Evolutionary conservation across 1,284 basidiomycete genomes (phyloP).

Genomic region (Jaminaea rosea): DNA sequence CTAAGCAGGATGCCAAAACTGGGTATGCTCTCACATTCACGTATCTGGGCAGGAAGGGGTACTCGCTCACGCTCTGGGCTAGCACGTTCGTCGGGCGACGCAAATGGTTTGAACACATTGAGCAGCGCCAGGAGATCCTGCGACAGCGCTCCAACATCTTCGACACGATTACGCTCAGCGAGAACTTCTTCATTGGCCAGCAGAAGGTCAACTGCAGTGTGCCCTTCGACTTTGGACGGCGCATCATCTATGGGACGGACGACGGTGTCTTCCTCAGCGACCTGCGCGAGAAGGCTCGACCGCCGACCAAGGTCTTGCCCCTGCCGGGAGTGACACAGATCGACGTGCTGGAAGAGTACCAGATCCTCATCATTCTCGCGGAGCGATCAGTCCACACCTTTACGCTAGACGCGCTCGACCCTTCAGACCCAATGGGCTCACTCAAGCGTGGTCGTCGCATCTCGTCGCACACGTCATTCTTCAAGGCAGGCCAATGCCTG

Average conservation of each 20-base stretch:
- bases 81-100: constrained; percentile 72
- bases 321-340: constrained; percentile 86
- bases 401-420: constrained; percentile 84
- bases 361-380: constrained; percentile 77
- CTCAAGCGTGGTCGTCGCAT: constrained; percentile 90
- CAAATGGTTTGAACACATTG: constrained; percentile 91
- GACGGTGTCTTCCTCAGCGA: constrained; percentile 94
- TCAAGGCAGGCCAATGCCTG: constrained; percentile 89
- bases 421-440: constrained; percentile 78
- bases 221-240: constrained; percentile 75
- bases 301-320: constrained; percentile 78
- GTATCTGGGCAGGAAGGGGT: constrained; percentile 85
- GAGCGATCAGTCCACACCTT: constrained; percentile 94
- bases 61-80: constrained; percentile 87
- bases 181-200: constrained; percentile 72
- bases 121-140: constrained; percentile 76
- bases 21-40: constrained; percentile 87
- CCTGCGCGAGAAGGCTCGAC: constrained; percentile 60
- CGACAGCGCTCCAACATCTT: constrained; percentile 78
- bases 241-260: constrained; percentile 90
- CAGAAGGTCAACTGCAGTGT: constrained; percentile 83
- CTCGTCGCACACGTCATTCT: constrained; percentile 92
- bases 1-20: constrained; percentile 66
- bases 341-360: constrained; percentile 91
- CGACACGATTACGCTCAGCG: constrained; percentile 72